Base-by-base conservation (phyloP, 2,329 filamentous ascomycete species). In the Fusarium sororula region DNA sequence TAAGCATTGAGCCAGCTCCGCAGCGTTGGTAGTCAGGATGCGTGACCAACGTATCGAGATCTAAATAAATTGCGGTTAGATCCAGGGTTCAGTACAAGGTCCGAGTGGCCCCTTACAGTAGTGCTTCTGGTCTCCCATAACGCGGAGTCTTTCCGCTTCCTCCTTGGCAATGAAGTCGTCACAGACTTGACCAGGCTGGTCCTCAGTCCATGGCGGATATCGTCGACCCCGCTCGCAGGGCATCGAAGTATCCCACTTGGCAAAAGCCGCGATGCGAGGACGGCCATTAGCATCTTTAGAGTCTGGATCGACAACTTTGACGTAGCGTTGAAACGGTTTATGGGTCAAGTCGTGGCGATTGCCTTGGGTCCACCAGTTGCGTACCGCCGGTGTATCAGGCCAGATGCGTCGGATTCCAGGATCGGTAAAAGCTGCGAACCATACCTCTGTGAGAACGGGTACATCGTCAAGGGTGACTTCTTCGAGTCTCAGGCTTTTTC, bases 21-120 rank as follows among this genome's bases (percentile, higher is more conserved):
- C 69, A 70, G 6, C 77, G 67, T 42, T 78, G 77, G 18, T 79
- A 79, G 3, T 78, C 75, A 0, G 76, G 77, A 35, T 78, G 77
- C 1, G 77, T 79, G 5, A 57, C 77, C 6, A 79, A 37, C 2
- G 77, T 79, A 42, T 79, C 77, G 2, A 79, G 70, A 57, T 79
- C 77, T 77, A 37, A 8, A n/a, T 12, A 26, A 10, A 14, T 18
- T 32, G 10, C n/a, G 18, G 20, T 50, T 35, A 61, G 28, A 53
- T 38, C 20, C 26, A 5, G 26, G 13, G n/a, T 12, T 4, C 22
- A 18, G n/a, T 14, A 7, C 24, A 18, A 18, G 11, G 24, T n/a
- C 10, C n/a, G 14, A 11, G 6, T 15, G 9, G 22, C 22, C 5
- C n/a, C 63, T 56, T 32, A 74, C 73, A 74, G 45, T 76, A 76